Conservation (phyloP, 1,139 yeast genomes). For the Suhomyces wounanorum region DNA sequence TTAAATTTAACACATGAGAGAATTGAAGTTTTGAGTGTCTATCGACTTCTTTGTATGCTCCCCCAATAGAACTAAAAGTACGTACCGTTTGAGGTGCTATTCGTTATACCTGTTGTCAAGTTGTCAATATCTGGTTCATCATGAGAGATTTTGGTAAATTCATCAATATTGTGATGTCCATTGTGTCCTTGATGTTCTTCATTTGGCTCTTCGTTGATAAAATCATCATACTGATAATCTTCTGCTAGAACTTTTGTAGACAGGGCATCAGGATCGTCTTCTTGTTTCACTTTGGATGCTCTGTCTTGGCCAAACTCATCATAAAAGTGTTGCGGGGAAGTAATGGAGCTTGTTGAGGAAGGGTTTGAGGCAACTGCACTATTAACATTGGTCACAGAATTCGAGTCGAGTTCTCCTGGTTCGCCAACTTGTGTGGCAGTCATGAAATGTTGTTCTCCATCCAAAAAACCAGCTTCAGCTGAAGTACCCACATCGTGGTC, state of each 20-base stretch:
- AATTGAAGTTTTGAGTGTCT: slow-evolving; percentile 7
- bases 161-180: slow-evolving; percentile 24
- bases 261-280: slow-evolving; percentile 4
- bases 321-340: slow-evolving; percentile 13
- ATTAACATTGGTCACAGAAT: slow-evolving; percentile 12
- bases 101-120: slow-evolving; percentile 34
- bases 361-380: slow-evolving; percentile 13
- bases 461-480: slow-evolving; percentile 3
- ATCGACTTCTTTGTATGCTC: neutral
- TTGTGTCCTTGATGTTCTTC: slow-evolving; percentile 12
- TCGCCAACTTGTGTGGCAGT: neutral
- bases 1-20: slow-evolving; percentile 10
- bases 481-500: slow-evolving; percentile 6
- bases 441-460: slow-evolving; percentile 2
- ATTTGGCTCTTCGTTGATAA: slow-evolving; percentile 23
- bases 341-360: slow-evolving; percentile 13
- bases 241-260: slow-evolving; percentile 6
- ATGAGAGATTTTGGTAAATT: slow-evolving; percentile 30
- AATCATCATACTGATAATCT: slow-evolving; percentile 36
- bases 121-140: slow-evolving; percentile 37
- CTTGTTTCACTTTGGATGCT: slow-evolving; percentile 7
- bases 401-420: slow-evolving; percentile 13
- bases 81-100: slow-evolving; percentile 20
- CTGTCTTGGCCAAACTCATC: slow-evolving; percentile 9
- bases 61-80: slow-evolving; percentile 14